These are phyloP conservation scores for Coniferiporia sulphurascens DNA, from an alignment of 1,284 basidiomycete species.

Conservation along the genomic window DNA sequence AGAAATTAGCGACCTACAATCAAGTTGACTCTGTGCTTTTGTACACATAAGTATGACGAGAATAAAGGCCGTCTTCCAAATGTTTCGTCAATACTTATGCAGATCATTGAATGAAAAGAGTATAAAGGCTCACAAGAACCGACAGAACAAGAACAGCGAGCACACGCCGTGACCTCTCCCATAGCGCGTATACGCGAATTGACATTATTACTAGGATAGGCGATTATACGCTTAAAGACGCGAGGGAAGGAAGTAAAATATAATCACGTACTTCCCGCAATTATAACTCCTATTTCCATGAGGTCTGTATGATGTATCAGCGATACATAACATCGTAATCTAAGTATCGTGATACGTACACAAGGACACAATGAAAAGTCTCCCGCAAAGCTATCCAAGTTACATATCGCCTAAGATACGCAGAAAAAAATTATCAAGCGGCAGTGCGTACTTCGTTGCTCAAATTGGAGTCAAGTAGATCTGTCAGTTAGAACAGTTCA, in stretches of 20 bases:
- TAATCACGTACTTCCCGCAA: conserved; percentile 3
- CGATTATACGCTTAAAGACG: no score
- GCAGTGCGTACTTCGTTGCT: not conserved
- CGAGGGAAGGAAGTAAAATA: not conserved
- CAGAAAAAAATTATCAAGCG: not conserved
- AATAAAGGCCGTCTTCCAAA: not conserved
- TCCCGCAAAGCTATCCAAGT: not conserved
- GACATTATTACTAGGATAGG: conserved; percentile 4
- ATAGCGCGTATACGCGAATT: conserved; percentile 13
- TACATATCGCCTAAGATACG: not conserved
- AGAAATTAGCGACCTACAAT: not conserved
- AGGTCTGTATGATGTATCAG: not conserved
- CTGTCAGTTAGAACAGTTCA: conserved; percentile 50
- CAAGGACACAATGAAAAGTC: not conserved
- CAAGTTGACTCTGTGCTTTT: not conserved
- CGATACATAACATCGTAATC: not conserved
- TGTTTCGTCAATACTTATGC: no score
- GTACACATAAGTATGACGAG: not conserved
- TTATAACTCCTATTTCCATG: not conserved
- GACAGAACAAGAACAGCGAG: not conserved
- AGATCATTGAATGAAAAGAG: not conserved
- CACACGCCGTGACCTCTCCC: not conserved
- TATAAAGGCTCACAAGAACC: not conserved
- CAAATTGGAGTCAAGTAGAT: not conserved
- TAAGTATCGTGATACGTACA: not conserved